Evolutionary conservation across 805 yeast species (phyloP).

Genomic region (Candida chauliodis): DNA sequence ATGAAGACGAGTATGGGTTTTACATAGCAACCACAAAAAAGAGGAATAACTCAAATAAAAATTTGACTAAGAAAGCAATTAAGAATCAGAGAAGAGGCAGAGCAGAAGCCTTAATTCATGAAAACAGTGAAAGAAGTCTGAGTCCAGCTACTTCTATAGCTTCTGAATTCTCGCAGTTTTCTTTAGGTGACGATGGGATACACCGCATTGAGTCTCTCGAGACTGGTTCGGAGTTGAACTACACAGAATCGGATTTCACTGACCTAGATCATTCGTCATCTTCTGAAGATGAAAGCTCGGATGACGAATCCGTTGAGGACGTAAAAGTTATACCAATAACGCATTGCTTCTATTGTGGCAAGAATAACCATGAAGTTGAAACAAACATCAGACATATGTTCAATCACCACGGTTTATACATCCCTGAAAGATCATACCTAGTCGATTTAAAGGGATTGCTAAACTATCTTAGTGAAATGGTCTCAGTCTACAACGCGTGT

Average conservation of each 20-base stretch:
- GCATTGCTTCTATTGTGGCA: constrained; percentile 57
- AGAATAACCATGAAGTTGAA: constrained; percentile 50
- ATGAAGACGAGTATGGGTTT: constrained; percentile 58
- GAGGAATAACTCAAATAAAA: constrained; percentile 20
- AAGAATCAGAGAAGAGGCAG: constrained; percentile 20
- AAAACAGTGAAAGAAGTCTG: constrained; percentile 22
- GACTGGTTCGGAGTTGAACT: constrained; percentile 50
- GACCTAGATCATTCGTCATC: constrained; percentile 16
- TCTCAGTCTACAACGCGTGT: constrained; percentile 40
- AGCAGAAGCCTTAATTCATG: constrained; percentile 22
- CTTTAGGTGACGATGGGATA: constrained; percentile 42
- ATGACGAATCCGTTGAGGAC: constrained; percentile 21
- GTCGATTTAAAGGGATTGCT: constrained; percentile 37
- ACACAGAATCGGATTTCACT: constrained; percentile 34
- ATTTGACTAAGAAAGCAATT: constrained; percentile 38
- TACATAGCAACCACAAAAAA: constrained; percentile 27
- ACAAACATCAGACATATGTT: constrained; percentile 48
- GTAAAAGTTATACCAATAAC: constrained; percentile 43
- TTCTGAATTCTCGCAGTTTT: constrained; percentile 54
- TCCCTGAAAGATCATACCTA: constrained; percentile 40
- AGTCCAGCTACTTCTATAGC: constrained; percentile 56
- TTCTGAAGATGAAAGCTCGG: constrained; percentile 21
- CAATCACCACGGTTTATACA: constrained; percentile 42
- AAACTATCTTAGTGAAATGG: constrained; percentile 33
- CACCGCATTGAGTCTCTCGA: constrained; percentile 33